phyloP scores from a whole-genome alignment of 768 basidiomycete species.

The Lyophyllum shimeji region DNA sequence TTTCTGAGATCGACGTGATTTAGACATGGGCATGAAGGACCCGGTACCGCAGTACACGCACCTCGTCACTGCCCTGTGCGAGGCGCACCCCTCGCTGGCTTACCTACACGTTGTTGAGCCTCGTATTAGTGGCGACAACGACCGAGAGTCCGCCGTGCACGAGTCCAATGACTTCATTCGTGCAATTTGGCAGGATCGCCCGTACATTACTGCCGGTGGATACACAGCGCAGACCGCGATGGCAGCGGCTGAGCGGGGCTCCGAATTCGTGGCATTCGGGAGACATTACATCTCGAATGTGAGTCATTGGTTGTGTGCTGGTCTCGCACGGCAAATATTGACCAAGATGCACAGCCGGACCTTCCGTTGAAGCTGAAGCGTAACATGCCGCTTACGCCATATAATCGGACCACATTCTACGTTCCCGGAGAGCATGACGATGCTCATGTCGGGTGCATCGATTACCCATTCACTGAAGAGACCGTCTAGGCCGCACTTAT shows the following conservation, averaged over 20 bases:
- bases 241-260: conserved; percentile 30
- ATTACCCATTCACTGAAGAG: conserved; percentile 19
- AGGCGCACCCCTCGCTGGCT: conserved; percentile 41
- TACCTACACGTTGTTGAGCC: conserved; percentile 55
- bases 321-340: not conserved
- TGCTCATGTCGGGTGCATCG: conserved; percentile 27
- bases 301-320: conserved; percentile 1
- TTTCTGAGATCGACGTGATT: not conserved
- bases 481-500: not conserved
- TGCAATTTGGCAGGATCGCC: conserved; percentile 41
- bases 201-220: conserved; percentile 44
- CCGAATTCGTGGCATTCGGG: conserved; percentile 30
- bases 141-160: conserved; percentile 9
- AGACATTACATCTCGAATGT: conserved; percentile 33
- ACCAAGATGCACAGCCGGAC: conserved; percentile 3
- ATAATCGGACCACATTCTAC: conserved; percentile 41
- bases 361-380: conserved; percentile 5
- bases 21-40: conserved; percentile 54
- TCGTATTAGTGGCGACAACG: conserved; percentile 19
- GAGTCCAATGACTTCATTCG: conserved; percentile 45
- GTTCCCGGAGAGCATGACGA: conserved; percentile 23
- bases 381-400: conserved; percentile 25
- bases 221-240: conserved; percentile 41
- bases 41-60: conserved; percentile 56
- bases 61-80: conserved; percentile 39